phyloP scores from a whole-genome alignment of 225 moss, liverwort and hornwort genomes.

The Pseudisothecium myosuroides region DNA sequence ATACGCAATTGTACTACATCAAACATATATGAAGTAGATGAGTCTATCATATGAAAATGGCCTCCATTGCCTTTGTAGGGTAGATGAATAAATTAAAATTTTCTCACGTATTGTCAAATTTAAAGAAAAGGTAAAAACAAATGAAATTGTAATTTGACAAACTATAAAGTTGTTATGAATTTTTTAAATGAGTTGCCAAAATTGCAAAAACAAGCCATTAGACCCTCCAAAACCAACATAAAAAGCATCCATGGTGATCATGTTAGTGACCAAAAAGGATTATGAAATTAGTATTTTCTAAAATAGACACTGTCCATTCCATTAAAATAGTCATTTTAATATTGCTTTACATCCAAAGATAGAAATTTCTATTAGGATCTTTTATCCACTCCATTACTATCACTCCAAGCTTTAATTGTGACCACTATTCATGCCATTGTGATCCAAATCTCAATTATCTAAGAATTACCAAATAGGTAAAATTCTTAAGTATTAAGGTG shows the following conservation, averaged over 20 bases:
- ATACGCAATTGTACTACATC: neutral
- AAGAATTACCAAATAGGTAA: neutral
- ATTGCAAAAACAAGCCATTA: neutral
- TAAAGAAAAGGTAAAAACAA: neutral
- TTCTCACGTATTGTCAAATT: neutral
- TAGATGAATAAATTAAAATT: neutral
- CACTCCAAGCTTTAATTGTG: neutral
- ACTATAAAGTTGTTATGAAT: too few relatives aligned
- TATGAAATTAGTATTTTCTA: neutral
- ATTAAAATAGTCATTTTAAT: neutral
- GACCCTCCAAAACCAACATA: too few relatives aligned
- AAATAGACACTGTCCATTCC: neutral
- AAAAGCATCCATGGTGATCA: neutral
- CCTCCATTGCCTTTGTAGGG: neutral
- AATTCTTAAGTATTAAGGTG: too few relatives aligned
- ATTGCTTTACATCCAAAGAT: neutral
- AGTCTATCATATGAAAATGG: neutral
- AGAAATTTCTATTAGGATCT: neutral
- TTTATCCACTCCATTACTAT: neutral
- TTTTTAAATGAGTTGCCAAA: fast-evolving
- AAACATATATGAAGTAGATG: neutral
- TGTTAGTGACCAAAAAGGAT: neutral
- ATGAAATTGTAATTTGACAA: neutral
- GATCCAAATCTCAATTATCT: neutral
- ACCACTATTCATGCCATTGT: neutral